These are phyloP conservation scores for Pythium periplocum DNA, from an alignment of 352 stramenopile genomes.

Conservation along the genomic window DNA sequence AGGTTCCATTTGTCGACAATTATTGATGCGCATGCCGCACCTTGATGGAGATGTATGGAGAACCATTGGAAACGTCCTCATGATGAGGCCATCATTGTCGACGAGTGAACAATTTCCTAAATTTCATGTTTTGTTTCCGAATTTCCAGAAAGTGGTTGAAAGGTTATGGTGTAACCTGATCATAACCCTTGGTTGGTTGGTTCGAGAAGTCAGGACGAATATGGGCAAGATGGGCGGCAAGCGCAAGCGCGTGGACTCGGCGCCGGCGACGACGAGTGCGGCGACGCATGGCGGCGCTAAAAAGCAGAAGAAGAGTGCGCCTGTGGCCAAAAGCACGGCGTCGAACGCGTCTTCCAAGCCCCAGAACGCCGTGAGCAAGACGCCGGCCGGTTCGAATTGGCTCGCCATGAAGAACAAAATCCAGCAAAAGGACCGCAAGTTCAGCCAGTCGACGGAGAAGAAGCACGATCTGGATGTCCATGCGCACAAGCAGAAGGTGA, in stretches of 20 bases:
- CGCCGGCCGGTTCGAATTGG: constrained; percentile 63
- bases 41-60: too few relatives aligned
- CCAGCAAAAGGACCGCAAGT: constrained; percentile 30
- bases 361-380: constrained; percentile 15
- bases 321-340: background rate
- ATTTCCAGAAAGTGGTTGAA: background rate
- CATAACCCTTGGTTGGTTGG: background rate
- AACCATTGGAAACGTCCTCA: too few relatives aligned
- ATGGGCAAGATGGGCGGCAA: constrained; percentile 12
- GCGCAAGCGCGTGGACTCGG: constrained; percentile 14
- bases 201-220: constrained; percentile 9
- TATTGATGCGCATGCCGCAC: too few relatives aligned
- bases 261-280: background rate
- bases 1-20: too few relatives aligned
- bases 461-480: constrained; percentile 34
- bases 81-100: too few relatives aligned
- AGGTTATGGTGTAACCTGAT: background rate
- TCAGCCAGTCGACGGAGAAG: constrained; percentile 17
- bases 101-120: too few relatives aligned
- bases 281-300: background rate
- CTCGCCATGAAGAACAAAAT: constrained; percentile 72
- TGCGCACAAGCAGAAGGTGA: constrained; percentile 35
- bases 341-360: background rate
- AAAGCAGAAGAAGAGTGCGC: constrained; percentile 1
- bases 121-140: background rate